Conservation (phyloP, 1,284 basidiomycete species). For the Ustilago hordei region DNA sequence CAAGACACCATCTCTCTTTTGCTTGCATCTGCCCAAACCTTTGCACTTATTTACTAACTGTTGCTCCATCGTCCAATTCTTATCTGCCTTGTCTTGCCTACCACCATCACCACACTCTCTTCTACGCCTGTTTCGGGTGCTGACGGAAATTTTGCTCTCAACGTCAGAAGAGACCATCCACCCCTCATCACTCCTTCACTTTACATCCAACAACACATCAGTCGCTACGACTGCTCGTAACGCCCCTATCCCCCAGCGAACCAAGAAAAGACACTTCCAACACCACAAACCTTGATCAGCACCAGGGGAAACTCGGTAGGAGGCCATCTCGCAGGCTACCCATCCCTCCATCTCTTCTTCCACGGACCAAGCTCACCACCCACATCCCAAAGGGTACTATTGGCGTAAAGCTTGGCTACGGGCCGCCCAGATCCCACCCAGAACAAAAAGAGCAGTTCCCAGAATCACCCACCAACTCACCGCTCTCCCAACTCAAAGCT, state of each 20-base stretch:
- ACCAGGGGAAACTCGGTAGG: neutral
- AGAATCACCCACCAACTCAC: constrained; percentile 15
- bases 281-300: neutral
- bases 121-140: neutral
- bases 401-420: constrained; percentile 3
- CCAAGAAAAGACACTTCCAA: neutral
- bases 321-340: constrained; percentile 15
- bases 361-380: too few species aligned
- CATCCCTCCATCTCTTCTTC: constrained; percentile 1
- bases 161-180: neutral
- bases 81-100: neutral
- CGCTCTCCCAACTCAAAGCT: constrained; percentile 8
- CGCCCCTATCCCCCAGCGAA: neutral
- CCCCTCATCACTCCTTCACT: neutral
- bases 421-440: neutral
- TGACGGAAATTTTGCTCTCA: neutral
- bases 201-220: neutral
- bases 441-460: constrained; percentile 10
- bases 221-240: constrained; percentile 4
- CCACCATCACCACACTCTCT: neutral
- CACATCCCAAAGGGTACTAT: neutral
- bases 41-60: neutral
- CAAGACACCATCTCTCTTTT: neutral
- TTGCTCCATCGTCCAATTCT: neutral
- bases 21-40: neutral